These are phyloP conservation scores for Cutaneotrichosporon mucoides DNA, from an alignment of 1,284 basidiomycete species.

Conservation along the genomic window DNA sequence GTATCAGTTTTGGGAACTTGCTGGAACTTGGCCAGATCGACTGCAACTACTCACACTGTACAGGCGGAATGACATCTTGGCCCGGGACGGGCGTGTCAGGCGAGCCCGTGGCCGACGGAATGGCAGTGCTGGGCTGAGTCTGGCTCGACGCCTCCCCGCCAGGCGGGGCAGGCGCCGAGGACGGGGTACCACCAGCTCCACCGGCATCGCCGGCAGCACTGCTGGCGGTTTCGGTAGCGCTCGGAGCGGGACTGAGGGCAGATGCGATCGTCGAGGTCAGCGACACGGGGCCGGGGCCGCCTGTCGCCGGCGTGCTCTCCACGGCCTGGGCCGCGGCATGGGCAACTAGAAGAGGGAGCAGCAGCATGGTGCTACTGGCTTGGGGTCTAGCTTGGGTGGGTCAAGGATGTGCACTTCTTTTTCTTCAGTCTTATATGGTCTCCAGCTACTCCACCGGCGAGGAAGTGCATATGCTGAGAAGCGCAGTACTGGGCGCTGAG, in stretches of 20 bases:
- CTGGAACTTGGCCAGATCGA: no score
- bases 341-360: background rate
- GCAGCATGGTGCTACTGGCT: background rate
- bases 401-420: no score
- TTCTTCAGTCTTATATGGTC: no score
- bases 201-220: background rate
- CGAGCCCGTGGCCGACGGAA: slow-evolving; percentile 62
- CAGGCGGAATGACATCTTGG: slow-evolving; percentile 64
- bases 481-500: no score
- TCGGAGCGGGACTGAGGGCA: background rate
- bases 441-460: no score
- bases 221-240: background rate
- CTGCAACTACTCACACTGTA: slow-evolving; percentile 50
- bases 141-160: background rate
- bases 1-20: background rate
- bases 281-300: background rate
- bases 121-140: slow-evolving; percentile 16
- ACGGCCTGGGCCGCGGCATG: background rate
- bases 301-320: background rate
- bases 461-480: no score
- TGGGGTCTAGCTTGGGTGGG: no score
- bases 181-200: background rate
- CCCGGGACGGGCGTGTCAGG: slow-evolving; percentile 59
- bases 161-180: background rate
- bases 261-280: background rate